Percentiles rank a stretch among this genome's conserved stretches.
Evolutionary conservation across 1,284 basidiomycete genomes (phyloP).

Genomic region (Xerocomus nothofagi): DNA sequence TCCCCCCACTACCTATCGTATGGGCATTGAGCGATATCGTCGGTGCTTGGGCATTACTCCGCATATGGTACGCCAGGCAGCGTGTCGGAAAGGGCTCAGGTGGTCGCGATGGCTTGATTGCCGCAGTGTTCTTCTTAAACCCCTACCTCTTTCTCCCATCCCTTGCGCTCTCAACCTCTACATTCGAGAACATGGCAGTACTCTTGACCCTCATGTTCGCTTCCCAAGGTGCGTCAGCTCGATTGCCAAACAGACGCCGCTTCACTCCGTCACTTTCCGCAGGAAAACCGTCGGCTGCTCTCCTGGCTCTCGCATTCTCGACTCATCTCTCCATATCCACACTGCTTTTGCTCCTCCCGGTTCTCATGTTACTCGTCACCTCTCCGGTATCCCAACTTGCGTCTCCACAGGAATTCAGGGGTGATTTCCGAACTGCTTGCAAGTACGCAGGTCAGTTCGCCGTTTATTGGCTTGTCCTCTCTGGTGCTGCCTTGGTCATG

Average conservation of each 20-base stretch:
- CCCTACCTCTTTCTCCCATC: slow-evolving; percentile 83
- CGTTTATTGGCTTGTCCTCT: slow-evolving; percentile 49
- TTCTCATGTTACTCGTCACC: slow-evolving; percentile 64
- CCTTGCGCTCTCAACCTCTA: slow-evolving; percentile 77
- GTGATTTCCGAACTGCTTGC: slow-evolving; percentile 37
- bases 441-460: slow-evolving; percentile 50
- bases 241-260: neutral
- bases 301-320: slow-evolving; percentile 68
- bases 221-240: slow-evolving; percentile 51
- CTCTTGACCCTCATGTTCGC: slow-evolving; percentile 75
- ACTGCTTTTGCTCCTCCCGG: slow-evolving; percentile 63
- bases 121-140: slow-evolving; percentile 76
- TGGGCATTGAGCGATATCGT: slow-evolving; percentile 74
- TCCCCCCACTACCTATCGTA: slow-evolving; percentile 59
- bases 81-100: slow-evolving; percentile 40
- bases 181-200: slow-evolving; percentile 73
- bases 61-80: slow-evolving; percentile 65
- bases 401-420: slow-evolving; percentile 49
- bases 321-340: slow-evolving; percentile 74
- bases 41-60: slow-evolving; percentile 65
- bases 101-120: slow-evolving; percentile 57
- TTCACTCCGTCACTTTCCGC: neutral
- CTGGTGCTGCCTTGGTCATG: slow-evolving; percentile 35
- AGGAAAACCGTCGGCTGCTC: slow-evolving; percentile 57
- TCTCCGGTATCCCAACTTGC: slow-evolving; percentile 64